These are phyloP conservation scores for Coffea eugenioides DNA, from an alignment of 257 asterid genomes.

Conservation along the genomic window DNA sequence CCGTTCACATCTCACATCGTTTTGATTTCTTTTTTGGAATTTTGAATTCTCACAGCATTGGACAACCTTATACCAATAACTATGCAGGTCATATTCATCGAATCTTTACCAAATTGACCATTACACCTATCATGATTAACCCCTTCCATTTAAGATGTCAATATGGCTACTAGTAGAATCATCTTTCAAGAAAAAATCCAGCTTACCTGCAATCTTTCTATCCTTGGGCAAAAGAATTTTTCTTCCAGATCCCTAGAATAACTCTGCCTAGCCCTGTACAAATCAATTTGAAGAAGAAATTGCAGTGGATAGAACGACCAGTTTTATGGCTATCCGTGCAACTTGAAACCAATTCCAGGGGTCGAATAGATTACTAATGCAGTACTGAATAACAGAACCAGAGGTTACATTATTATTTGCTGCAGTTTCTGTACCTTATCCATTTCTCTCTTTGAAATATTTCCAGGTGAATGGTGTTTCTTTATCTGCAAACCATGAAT, in stretches of 20 bases:
- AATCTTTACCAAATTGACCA: not conserved
- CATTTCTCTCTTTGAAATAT: constrained; percentile 3
- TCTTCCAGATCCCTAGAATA: not conserved
- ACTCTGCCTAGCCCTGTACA: constrained; percentile 22
- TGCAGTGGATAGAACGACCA: constrained; percentile 32
- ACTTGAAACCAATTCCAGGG: constrained; percentile 27
- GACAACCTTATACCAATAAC: too few relatives aligned
- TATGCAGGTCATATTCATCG: not conserved
- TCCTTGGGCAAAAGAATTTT: not conserved
- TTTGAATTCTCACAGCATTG: too few relatives aligned
- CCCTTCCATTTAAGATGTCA: constrained; percentile 51
- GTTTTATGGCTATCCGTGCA: constrained; percentile 36
- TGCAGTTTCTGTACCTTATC: constrained; percentile 5
- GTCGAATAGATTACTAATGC: constrained; percentile 17
- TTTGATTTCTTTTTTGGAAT: not conserved
- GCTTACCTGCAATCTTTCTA: constrained; percentile 2
- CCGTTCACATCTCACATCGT: not conserved
- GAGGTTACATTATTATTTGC: constrained; percentile 16
- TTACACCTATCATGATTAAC: constrained; percentile 10
- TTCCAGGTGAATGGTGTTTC: constrained; percentile 21
- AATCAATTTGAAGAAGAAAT: constrained; percentile 24
- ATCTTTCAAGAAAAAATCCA: constrained; percentile 4
- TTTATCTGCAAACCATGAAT: constrained; percentile 33
- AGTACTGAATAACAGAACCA: constrained; percentile 12
- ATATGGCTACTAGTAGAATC: constrained; percentile 18